phyloP scores from a whole-genome alignment of 1,284 basidiomycete genomes.

The Ustilago tritici region DNA sequence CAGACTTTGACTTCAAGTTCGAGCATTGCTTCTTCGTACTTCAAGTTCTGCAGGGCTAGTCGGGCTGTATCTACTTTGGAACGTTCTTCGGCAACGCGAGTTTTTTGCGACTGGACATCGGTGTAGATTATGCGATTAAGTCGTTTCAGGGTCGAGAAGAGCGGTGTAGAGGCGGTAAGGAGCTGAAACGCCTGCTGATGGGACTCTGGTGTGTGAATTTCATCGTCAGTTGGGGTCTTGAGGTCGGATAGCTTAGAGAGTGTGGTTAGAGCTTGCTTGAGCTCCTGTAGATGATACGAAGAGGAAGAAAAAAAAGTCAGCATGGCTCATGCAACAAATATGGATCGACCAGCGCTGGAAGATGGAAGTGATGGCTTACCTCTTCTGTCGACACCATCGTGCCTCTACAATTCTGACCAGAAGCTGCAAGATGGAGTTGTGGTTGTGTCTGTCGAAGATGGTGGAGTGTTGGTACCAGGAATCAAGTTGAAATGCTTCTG shows the following conservation, averaged over 20 bases:
- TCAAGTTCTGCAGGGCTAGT: slow-evolving; percentile 41
- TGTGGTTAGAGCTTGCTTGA: slow-evolving; percentile 23
- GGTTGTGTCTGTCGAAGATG: neutral
- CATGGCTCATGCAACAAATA: neutral
- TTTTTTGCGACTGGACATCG: slow-evolving; percentile 31
- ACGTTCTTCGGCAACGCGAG: slow-evolving; percentile 28
- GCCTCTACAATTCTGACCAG: neutral
- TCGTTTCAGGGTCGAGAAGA: slow-evolving; percentile 31
- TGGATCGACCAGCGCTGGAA: neutral
- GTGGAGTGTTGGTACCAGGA: neutral
- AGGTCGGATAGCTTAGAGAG: slow-evolving; percentile 25
- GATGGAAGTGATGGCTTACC: slow-evolving; percentile 5
- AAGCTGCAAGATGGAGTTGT: neutral
- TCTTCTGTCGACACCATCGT: slow-evolving; percentile 24
- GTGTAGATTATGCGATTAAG: slow-evolving; percentile 36
- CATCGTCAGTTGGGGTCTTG: slow-evolving; percentile 16
- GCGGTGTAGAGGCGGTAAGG: slow-evolving; percentile 27
- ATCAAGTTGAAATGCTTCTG: neutral
- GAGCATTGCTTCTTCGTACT: slow-evolving; percentile 52
- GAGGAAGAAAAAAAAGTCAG: slow-evolving; percentile 8
- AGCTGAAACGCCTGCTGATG: slow-evolving; percentile 14
- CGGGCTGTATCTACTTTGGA: slow-evolving; percentile 40
- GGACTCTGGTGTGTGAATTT: neutral
- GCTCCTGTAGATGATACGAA: slow-evolving; percentile 13
- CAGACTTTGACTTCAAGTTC: slow-evolving; percentile 43